Conservation (phyloP, 2,329 filamentous ascomycete genomes). For the Bipolaris victoriae region DNA sequence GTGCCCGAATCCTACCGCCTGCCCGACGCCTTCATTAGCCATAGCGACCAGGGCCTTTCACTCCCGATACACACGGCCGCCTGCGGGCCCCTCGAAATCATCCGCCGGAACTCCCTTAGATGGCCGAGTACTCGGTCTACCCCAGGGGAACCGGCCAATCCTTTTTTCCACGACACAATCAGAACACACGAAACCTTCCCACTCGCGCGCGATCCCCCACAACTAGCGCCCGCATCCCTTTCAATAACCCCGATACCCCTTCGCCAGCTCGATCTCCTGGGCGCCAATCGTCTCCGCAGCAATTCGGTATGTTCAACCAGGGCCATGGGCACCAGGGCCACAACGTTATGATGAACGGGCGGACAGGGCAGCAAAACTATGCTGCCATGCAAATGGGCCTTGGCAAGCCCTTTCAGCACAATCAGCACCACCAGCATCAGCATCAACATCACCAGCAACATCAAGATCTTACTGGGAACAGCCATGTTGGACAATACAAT, state of each 20-base stretch:
- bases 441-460: slow-evolving; percentile 67
- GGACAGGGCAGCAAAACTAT: slow-evolving; percentile 63
- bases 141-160: slow-evolving; percentile 66
- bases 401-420: slow-evolving; percentile 71
- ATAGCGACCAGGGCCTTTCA: slow-evolving; percentile 32
- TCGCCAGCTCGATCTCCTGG: slow-evolving; percentile 65
- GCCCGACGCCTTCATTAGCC: slow-evolving; percentile 44
- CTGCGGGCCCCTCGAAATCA: slow-evolving; percentile 35
- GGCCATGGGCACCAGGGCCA: slow-evolving; percentile 69
- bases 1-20: slow-evolving; percentile 53
- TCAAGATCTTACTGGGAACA: slow-evolving; percentile 57
- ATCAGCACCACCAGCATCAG: slow-evolving; percentile 59
- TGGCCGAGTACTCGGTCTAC: slow-evolving; percentile 71
- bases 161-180: slow-evolving; percentile 62
- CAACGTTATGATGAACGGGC: slow-evolving; percentile 77
- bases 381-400: slow-evolving; percentile 63
- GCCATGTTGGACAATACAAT: slow-evolving; percentile 63
- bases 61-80: slow-evolving; percentile 37
- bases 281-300: slow-evolving; percentile 55
- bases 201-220: slow-evolving; percentile 57
- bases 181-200: slow-evolving; percentile 55
- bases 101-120: slow-evolving; percentile 56
- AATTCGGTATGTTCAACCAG: slow-evolving; percentile 74
- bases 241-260: slow-evolving; percentile 57
- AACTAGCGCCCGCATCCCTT: slow-evolving; percentile 52